These are phyloP conservation scores for Leccinellum luteum DNA, from an alignment of 768 basidiomycete genomes.

Conservation along the genomic window DNA sequence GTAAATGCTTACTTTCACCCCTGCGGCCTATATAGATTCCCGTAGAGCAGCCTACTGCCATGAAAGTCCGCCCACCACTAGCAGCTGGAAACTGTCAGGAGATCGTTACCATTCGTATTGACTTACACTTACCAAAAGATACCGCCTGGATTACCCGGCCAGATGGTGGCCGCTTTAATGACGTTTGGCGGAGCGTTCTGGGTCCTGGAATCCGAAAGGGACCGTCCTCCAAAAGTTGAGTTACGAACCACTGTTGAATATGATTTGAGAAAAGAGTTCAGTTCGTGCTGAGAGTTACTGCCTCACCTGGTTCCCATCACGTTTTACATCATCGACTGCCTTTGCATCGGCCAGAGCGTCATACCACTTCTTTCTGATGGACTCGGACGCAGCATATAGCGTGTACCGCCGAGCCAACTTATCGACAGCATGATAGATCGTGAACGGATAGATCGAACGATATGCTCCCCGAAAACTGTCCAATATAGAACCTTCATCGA, in stretches of 20 bases:
- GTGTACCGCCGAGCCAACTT: constrained; percentile 64
- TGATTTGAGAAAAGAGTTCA: constrained; percentile 8
- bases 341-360: constrained; percentile 59
- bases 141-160: constrained; percentile 61
- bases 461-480: constrained; percentile 52
- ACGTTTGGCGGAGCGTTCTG: constrained; percentile 30
- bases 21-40: constrained; percentile 67
- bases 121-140: constrained; percentile 54
- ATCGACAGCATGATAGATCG: constrained; percentile 66
- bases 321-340: constrained; percentile 57
- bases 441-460: constrained; percentile 70
- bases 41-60: constrained; percentile 63
- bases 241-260: constrained; percentile 59
- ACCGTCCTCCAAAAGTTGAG: constrained; percentile 54
- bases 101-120: not conserved
- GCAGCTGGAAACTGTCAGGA: constrained; percentile 33
- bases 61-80: constrained; percentile 48
- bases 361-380: constrained; percentile 61
- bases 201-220: constrained; percentile 53
- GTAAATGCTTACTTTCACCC: constrained; percentile 47
- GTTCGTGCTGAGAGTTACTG: not conserved
- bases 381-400: constrained; percentile 60
- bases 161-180: constrained; percentile 38
- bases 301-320: constrained; percentile 70
- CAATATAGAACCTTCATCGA: constrained; percentile 56